Evolutionary conservation across 2,329 filamentous ascomycete genomes (phyloP), one percentile per base, ranked within the genome.

Genomic region (Fusarium devonianum): DNA sequence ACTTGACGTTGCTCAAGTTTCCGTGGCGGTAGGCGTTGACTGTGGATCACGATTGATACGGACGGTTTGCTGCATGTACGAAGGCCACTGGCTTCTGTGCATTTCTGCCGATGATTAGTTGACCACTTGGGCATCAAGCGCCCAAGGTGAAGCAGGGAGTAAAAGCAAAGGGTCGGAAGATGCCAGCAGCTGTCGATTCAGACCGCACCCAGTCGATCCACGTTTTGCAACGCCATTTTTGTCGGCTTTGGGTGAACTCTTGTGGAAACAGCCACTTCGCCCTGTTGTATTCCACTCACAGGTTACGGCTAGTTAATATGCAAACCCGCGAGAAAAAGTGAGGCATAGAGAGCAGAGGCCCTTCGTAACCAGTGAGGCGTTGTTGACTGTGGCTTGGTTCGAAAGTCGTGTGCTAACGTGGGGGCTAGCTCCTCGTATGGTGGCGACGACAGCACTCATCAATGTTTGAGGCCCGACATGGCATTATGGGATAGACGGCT

Each of bases 341-440:
- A 30, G 49, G 44, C 46, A 35, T 48, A 19, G 40, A 37, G 39
- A 29, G 35, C 21, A 37, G 32, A 35, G 30, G n/a, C n/a, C n/a
- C n/a, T n/a, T n/a, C n/a, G n/a, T n/a, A n/a, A n/a, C n/a, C n/a
- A 63, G 47, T 60, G 58, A 64, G 52, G 55, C 55, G 52, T 39
- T 44, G 32, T 22, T 11, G 36, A 11, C 25, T 22, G 23, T 45
- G 37, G 42, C 30, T 49, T 29, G 32, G 43, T 39, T 35, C 44
- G 29, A 46, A 38, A 12, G 38, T 37, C 18, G 30, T 26, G 22
- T 33, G n/a, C n/a, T 50, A 33, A 33, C 45, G 40, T 21, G 38
- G 38, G 44, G 46, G 19, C 45, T 30, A 47, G 34, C 28, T 33
- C 23, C 16, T 26, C 16, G 17, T 21, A 18, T 33, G 21, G 38